Evolutionary conservation across 1,284 basidiomycete species (phyloP).

Genomic region (Blastosporella zonata): DNA sequence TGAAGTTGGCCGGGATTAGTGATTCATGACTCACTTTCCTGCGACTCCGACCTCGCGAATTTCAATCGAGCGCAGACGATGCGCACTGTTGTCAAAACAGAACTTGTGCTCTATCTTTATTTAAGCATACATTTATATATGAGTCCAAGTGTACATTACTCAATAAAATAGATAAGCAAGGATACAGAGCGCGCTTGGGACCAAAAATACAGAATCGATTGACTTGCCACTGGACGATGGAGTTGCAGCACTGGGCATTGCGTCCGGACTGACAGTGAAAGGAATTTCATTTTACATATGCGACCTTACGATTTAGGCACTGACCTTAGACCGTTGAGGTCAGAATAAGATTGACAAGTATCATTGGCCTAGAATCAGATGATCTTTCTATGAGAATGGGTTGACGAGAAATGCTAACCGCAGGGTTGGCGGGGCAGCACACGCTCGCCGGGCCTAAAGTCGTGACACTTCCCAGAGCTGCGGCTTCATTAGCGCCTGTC

Average conservation of each 20-base stretch:
- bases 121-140: neutral
- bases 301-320: conserved; percentile 27
- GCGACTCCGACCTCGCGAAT: no score
- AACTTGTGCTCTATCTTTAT: no score
- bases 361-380: conserved; percentile 32
- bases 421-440: conserved; percentile 69
- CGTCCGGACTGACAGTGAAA: conserved; percentile 42
- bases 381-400: neutral
- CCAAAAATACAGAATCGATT: conserved; percentile 5
- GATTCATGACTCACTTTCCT: no score
- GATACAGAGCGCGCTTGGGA: conserved; percentile 4
- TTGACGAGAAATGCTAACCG: conserved; percentile 35
- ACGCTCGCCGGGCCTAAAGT: conserved; percentile 49
- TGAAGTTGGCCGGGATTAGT: conserved; percentile 38
- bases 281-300: neutral
- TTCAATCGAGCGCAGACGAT: no score
- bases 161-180: conserved; percentile 6
- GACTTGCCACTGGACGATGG: neutral
- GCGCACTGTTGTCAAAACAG: no score
- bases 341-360: conserved; percentile 72
- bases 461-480: conserved; percentile 62
- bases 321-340: conserved; percentile 62
- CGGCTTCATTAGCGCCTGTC: conserved; percentile 55
- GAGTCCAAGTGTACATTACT: neutral
- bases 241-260: conserved; percentile 30